Evolutionary conservation across 805 yeast species (phyloP), one percentile per base, ranked within the genome.

Genomic region (Scheffersomyces lignosus): DNA sequence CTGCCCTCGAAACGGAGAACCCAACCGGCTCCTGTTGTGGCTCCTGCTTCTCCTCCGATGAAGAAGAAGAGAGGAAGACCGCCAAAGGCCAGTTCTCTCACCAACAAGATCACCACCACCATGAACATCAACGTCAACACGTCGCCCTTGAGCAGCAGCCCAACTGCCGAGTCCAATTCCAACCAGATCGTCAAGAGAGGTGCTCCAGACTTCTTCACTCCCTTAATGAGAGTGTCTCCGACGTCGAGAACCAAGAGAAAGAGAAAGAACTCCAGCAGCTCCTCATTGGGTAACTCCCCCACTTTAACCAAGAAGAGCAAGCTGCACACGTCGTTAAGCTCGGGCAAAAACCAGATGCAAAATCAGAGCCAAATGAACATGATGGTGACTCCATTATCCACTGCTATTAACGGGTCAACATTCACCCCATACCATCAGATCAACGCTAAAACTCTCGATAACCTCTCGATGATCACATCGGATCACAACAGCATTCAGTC

Each of bases 1-100:
- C n/a, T n/a, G n/a, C n/a, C n/a, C n/a, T n/a, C n/a, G n/a, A n/a
- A n/a, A n/a, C n/a, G n/a, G n/a, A n/a, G n/a, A n/a, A n/a, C n/a
- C n/a, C n/a, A n/a, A n/a, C n/a, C n/a, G n/a, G n/a, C n/a, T n/a
- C n/a, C n/a, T n/a, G n/a, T n/a, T n/a, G n/a, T n/a, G n/a, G n/a
- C n/a, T n/a, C n/a, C n/a, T n/a, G 33, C 27, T 23, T 20, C 43
- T 4, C 47, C 51, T 2, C 63, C 69, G 3, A 53, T 58, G 13
- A 69, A 66, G 44, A 51, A 62, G 34, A 70, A 64, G 45, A 50
- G 75, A 45, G 75, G 75, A n/a, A 57, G 75, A 47, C 75, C 75
- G 6, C 73, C 75, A 25, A 70, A 70, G 51, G 60, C 68, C 2
- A 48, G 58, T n/a, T 58, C 65, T 15, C 52, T 64, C 18, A 48